phyloP scores from a whole-genome alignment of 2,329 filamentous ascomycete species.

The Herpotrichia juniperi region DNA sequence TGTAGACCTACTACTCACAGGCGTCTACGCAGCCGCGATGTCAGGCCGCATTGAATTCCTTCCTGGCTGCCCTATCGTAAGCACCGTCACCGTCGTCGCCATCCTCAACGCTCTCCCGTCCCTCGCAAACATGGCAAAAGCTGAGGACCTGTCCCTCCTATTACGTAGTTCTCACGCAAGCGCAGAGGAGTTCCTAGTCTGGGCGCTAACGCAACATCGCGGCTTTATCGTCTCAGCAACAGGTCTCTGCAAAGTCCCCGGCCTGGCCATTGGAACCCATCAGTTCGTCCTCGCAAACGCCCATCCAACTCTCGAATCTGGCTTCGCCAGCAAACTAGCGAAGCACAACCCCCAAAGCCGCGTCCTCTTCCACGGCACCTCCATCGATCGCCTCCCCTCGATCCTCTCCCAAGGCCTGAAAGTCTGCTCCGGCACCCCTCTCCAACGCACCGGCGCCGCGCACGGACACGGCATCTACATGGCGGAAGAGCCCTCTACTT shows the following conservation, averaged over 20 bases:
- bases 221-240: constrained; percentile 36
- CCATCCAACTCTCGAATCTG: constrained; percentile 28
- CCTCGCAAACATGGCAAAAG: constrained; percentile 23
- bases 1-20: constrained; percentile 35
- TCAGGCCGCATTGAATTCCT: constrained; percentile 27
- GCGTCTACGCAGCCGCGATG: constrained; percentile 33
- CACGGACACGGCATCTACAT: constrained; percentile 42
- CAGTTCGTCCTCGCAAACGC: constrained; percentile 42
- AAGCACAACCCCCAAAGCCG: constrained; percentile 16
- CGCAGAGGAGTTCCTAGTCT: constrained; percentile 34
- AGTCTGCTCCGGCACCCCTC: constrained; percentile 29
- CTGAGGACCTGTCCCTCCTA: constrained; percentile 18
- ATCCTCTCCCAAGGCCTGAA: constrained; percentile 38
- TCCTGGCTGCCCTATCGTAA: constrained; percentile 30
- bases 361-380: constrained; percentile 42
- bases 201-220: constrained; percentile 35
- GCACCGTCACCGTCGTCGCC: constrained; percentile 12
- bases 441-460: constrained; percentile 39
- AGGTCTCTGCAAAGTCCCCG: constrained; percentile 32
- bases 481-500: constrained; percentile 33
- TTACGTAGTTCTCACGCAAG: constrained; percentile 21
- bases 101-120: constrained; percentile 35
- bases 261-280: constrained; percentile 31
- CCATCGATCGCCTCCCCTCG: constrained; percentile 36
- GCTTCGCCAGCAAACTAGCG: constrained; percentile 21